Conservation (phyloP, 257 asterid genomes). For the Solanum raphanifolium region DNA sequence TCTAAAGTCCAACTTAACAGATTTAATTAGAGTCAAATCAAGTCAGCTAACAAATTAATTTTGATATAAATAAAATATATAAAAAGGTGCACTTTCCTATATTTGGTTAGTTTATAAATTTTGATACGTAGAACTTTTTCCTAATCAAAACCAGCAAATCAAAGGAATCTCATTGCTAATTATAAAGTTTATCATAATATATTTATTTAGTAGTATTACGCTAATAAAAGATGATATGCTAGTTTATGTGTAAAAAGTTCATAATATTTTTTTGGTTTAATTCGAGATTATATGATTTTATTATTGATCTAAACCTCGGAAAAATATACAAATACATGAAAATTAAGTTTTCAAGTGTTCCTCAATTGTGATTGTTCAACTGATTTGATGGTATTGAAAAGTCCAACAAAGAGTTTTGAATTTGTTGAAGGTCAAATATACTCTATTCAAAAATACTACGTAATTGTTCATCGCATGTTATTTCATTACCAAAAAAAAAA, state of each 20-base stretch:
- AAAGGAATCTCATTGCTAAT: neutral
- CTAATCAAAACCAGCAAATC: neutral
- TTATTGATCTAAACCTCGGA: neutral
- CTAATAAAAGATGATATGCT: neutral
- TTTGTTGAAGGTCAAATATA: neutral
- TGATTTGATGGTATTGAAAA: neutral
- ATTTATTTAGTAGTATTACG: neutral
- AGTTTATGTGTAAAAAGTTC: neutral
- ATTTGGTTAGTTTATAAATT: neutral
- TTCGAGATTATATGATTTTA: neutral
- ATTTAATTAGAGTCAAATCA: neutral
- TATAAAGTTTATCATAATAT: neutral
- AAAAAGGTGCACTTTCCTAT: neutral
- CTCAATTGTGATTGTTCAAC: neutral
- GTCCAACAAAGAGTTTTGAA: neutral
- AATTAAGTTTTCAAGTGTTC: neutral
- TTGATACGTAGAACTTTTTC: neutral
- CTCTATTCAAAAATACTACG: neutral
- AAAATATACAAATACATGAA: neutral
- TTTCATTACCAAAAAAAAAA: neutral
- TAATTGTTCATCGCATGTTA: neutral
- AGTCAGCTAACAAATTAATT: neutral
- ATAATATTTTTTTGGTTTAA: neutral
- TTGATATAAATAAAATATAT: neutral
- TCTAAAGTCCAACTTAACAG: neutral